phyloP scores from a whole-genome alignment of 169 alveolate genomes.

The Cryptosporidium tyzzeri region DNA sequence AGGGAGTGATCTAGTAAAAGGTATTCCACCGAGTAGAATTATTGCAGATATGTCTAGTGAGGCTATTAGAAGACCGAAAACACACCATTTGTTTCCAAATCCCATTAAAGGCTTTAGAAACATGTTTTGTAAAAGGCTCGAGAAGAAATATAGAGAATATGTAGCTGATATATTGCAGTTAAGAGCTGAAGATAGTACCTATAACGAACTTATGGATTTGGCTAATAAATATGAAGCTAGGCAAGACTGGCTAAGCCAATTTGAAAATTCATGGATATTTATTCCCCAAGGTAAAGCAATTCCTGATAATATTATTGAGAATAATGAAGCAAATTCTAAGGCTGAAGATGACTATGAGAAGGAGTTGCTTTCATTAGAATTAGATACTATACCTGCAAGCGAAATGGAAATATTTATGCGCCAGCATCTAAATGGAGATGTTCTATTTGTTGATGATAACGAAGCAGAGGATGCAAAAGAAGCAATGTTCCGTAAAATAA shows the following conservation, averaged over 20 bases:
- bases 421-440: conserved; percentile 44
- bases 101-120: conserved; percentile 29
- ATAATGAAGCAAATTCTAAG: background rate
- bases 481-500: conserved; percentile 65
- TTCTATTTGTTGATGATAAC: conserved; percentile 30
- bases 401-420: conserved; percentile 51
- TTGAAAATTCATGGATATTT: conserved; percentile 56
- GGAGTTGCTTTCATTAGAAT: conserved; percentile 46
- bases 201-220: conserved; percentile 58
- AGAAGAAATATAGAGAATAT: conserved; percentile 55
- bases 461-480: conserved; percentile 50
- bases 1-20: conserved; percentile 37
- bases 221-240: conserved; percentile 54
- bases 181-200: conserved; percentile 53
- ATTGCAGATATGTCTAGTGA: conserved; percentile 73
- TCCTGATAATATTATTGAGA: background rate
- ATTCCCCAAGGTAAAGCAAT: conserved; percentile 28
- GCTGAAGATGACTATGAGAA: conserved; percentile 38
- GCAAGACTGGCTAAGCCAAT: conserved; percentile 63
- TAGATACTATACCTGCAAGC: conserved; percentile 36
- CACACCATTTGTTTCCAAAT: conserved; percentile 25
- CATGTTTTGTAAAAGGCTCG: conserved; percentile 14
- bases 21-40: conserved; percentile 64
- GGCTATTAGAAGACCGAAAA: conserved; percentile 49
- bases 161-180: conserved; percentile 29